Evolutionary conservation across 306 rosid species (phyloP), one percentile per base, ranked within the genome.

Genomic region (Begonia peltatifolia): DNA sequence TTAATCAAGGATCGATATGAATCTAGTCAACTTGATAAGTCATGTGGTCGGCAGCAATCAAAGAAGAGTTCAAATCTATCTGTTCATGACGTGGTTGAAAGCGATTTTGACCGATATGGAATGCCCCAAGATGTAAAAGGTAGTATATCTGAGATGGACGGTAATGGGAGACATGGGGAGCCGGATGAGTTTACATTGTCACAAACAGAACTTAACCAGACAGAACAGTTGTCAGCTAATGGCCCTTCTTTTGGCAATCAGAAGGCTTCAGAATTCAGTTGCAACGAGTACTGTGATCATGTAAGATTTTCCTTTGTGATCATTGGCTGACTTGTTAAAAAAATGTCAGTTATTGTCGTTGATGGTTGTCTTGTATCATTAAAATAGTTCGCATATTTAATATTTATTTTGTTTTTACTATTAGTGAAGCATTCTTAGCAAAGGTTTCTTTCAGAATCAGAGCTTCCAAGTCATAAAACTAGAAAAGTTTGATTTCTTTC

Each of bases 171-270:
- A 47, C 55, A 53, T 47, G 65, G 66, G 73, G 62, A 12, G 23
- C 44, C 10, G 9, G 67, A 57, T 36, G 77, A 56, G 46, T 42
- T 48, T 49, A 64, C 36, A 11, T 59, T 44, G 41, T 7, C 63
- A 42, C 86, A 80, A 64, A 68, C 74, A 69, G 79, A 74, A 38
- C 62, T 63, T 50, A 78, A 69, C 57, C 82, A 64, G 46, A 61
- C 47, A 53, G 66, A 62, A 8, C 93, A 72, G 51, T 68, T 79
- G 30, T 62, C 74, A 17, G 73, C 66, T 2, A 72, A 56, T 49
- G 83, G 92, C 63, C 83, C 93, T 59, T 86, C 87, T 3, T 79
- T 76, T 71, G 77, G 85, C 42, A 80, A 83, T 58, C 70, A 74
- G 46, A 89, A 77, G 66, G 83, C 77, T 44, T 84, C 95, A 14